phyloP scores from a whole-genome alignment of 345 rosid species.

The Brassica carinata region DNA sequence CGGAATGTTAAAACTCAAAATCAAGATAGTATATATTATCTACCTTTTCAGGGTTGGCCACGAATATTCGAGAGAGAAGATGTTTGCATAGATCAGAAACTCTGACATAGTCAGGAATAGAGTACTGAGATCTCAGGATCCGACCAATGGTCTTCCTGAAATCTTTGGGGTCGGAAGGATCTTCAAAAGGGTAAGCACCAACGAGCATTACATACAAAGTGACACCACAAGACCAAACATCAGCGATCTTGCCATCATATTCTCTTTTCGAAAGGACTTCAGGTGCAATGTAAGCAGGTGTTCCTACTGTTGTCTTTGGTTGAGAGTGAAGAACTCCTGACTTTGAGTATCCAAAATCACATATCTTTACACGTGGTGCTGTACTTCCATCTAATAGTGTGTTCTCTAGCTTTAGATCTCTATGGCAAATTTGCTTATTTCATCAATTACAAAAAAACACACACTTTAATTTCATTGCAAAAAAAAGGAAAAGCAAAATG shows the following conservation, averaged over 20 bases:
- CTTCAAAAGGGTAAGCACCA: slow-evolving; percentile 69
- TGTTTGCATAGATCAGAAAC: slow-evolving; percentile 61
- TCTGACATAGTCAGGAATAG: slow-evolving; percentile 63
- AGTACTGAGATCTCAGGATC: slow-evolving; percentile 54
- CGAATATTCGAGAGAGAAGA: slow-evolving; percentile 62
- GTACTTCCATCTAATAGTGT: slow-evolving; percentile 67
- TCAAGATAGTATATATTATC: neutral
- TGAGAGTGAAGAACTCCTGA: slow-evolving; percentile 75
- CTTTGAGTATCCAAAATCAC: slow-evolving; percentile 77
- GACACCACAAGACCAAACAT: slow-evolving; percentile 73
- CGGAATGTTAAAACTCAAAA: neutral
- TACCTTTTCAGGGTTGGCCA: slow-evolving; percentile 64
- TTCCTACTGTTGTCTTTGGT: slow-evolving; percentile 76
- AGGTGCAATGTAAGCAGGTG: slow-evolving; percentile 76
- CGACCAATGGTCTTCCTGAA: slow-evolving; percentile 53
- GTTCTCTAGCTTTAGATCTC: slow-evolving; percentile 80
- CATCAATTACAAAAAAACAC: slow-evolving; percentile 3
- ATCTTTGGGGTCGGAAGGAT: slow-evolving; percentile 58
- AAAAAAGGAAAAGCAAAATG: neutral
- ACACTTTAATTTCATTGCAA: neutral
- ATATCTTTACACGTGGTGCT: slow-evolving; percentile 67
- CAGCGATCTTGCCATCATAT: slow-evolving; percentile 69
- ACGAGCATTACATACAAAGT: slow-evolving; percentile 64
- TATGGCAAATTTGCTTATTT: slow-evolving; percentile 60
- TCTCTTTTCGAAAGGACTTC: slow-evolving; percentile 60